Conservation (phyloP, 495 filamentous ascomycete genomes). For the Podospora comata region DNA sequence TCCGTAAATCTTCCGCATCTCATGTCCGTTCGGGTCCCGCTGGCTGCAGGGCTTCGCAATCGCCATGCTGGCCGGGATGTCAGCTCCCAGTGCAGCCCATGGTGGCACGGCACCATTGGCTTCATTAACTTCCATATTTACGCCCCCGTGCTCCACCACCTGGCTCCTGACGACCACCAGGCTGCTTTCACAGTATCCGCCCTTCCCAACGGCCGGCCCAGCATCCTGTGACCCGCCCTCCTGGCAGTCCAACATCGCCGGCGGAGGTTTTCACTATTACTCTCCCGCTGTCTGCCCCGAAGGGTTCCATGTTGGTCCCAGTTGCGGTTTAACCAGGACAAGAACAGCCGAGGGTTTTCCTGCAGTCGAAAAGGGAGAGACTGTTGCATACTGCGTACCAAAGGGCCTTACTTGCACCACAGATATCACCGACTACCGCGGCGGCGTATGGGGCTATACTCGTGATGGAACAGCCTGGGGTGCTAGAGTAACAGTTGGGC, state of each 20-base stretch:
- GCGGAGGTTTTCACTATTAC: constrained; percentile 40
- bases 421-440: constrained; percentile 40
- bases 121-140: constrained; percentile 42
- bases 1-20: background rate
- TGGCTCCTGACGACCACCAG: constrained; percentile 41
- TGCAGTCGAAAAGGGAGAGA: constrained; percentile 34
- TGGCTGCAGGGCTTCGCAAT: constrained; percentile 12
- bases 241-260: constrained; percentile 33
- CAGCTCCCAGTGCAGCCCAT: constrained; percentile 21
- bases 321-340: constrained; percentile 30
- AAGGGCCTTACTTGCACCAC: constrained; percentile 39
- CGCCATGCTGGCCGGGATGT: constrained; percentile 19
- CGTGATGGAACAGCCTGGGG: constrained; percentile 25
- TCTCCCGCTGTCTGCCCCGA: constrained; percentile 44
- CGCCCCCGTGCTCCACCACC: constrained; percentile 37
- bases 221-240: constrained; percentile 38
- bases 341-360: constrained; percentile 38
- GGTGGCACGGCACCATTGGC: constrained; percentile 34
- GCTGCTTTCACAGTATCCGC: constrained; percentile 40
- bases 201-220: constrained; percentile 37
- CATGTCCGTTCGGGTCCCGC: constrained; percentile 13
- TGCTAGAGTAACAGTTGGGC: constrained; percentile 35
- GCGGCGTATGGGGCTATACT: constrained; percentile 40
- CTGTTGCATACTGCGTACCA: constrained; percentile 40
- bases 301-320: constrained; percentile 37